A percentile compares a stretch with the other conserved stretches of the same genome.
These are phyloP conservation scores for Lachancea meyersii DNA, from an alignment of 805 yeast species.

Conservation along the genomic window DNA sequence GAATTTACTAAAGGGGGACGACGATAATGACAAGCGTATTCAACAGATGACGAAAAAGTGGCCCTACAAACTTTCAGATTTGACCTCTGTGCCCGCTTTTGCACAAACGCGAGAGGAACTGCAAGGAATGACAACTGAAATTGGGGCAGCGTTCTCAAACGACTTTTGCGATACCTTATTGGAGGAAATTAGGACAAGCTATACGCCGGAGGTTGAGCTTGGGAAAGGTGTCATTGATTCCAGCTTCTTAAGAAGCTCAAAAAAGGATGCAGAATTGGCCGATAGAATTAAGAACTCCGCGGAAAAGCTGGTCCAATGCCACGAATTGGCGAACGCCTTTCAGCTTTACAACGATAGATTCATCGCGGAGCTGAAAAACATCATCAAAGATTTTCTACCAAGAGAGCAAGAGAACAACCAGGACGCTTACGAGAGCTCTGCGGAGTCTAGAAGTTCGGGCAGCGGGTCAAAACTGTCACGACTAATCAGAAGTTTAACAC, in stretches of 20 bases:
- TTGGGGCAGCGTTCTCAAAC: constrained; percentile 62
- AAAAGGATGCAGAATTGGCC: constrained; percentile 38
- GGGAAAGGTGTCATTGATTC: neutral
- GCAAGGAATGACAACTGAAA: constrained; percentile 49
- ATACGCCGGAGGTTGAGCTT: neutral
- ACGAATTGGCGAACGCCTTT: constrained; percentile 56
- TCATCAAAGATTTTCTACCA: constrained; percentile 64
- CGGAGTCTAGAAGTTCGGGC: constrained; percentile 23
- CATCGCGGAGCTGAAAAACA: constrained; percentile 62
- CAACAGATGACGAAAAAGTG: constrained; percentile 34
- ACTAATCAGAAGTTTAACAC: constrained; percentile 57
- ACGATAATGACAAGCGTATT: constrained; percentile 24
- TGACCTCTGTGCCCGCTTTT: constrained; percentile 31
- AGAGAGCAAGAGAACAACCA: constrained; percentile 26
- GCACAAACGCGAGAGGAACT: constrained; percentile 44
- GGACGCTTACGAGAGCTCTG: constrained; percentile 4
- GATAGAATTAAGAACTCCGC: constrained; percentile 42
- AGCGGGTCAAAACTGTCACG: constrained; percentile 39
- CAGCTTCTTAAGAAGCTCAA: neutral
- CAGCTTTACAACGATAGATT: constrained; percentile 59
- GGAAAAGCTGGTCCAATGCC: constrained; percentile 53
- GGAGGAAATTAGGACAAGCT: constrained; percentile 46
- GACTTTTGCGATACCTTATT: constrained; percentile 51
- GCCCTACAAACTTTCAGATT: constrained; percentile 35
- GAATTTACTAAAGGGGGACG: constrained; percentile 50